Conservation (phyloP, 257 asterid genomes). For the Schizonepeta tenuifolia region DNA sequence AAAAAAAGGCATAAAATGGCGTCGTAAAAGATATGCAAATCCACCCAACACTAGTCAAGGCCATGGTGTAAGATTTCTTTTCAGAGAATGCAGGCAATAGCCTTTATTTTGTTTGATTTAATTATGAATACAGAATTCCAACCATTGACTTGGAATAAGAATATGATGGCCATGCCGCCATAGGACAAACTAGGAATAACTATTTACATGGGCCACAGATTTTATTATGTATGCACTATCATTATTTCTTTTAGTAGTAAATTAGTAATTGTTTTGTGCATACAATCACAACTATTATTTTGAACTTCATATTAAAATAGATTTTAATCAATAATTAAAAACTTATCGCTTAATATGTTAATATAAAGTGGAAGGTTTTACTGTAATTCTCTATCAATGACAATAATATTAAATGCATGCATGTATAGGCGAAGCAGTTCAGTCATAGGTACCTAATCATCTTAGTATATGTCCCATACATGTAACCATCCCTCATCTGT, state of each 20-base stretch:
- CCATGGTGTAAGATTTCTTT: constrained; percentile 2
- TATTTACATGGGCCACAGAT: background rate
- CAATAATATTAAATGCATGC: constrained; percentile 10
- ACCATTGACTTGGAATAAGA: constrained; percentile 8
- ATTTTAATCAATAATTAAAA: background rate
- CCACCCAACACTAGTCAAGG: background rate
- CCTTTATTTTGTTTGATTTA: constrained; percentile 16
- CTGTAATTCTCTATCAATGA: constrained; percentile 6
- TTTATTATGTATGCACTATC: background rate
- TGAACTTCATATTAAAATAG: background rate
- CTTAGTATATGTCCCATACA: background rate
- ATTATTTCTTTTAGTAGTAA: background rate
- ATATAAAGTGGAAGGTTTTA: background rate
- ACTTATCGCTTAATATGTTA: constrained; percentile 1
- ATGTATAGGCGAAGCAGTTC: constrained; percentile 5
- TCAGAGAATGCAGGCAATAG: background rate
- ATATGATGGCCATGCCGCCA: constrained; percentile 23
- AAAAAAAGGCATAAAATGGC: background rate
- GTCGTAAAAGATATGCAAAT: background rate
- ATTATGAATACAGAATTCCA: background rate
- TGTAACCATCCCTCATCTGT: background rate
- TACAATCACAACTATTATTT: too few relatives aligned
- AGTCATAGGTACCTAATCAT: background rate
- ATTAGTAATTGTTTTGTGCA: background rate
- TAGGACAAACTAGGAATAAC: background rate